Percentiles rank a stretch among this genome's conserved stretches.
These are phyloP conservation scores for Penicillium egyptiacum DNA, from an alignment of 495 filamentous ascomycete species.

Conservation along the genomic window DNA sequence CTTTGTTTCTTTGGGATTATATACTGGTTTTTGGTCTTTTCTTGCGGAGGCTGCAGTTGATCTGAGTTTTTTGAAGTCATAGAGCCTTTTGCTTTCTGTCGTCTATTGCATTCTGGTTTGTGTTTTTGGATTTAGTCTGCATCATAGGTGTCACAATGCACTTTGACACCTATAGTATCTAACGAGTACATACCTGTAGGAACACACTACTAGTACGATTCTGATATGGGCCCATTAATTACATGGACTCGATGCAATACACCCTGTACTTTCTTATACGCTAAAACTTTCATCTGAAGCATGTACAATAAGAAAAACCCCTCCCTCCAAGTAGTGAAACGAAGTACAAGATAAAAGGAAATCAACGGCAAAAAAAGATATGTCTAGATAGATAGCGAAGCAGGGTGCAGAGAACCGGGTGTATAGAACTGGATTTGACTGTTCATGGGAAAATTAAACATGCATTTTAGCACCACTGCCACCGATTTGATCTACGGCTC, in stretches of 20 bases:
- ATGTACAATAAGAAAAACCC: slow-evolving; percentile 25
- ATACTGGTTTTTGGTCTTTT: background rate
- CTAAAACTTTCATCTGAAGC: slow-evolving; percentile 26
- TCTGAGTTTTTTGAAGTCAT: background rate
- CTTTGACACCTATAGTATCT: background rate
- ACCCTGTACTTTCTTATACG: background rate
- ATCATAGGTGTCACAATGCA: background rate
- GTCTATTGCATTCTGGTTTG: background rate
- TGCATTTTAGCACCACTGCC: slow-evolving; percentile 17
- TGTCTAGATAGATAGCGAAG: slow-evolving; percentile 14
- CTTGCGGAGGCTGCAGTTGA: background rate
- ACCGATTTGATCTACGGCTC: slow-evolving; percentile 56
- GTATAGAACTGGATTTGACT: slow-evolving; percentile 21
- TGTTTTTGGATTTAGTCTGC: background rate
- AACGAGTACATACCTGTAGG: background rate
- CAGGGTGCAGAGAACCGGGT: slow-evolving; percentile 8
- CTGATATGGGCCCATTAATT: background rate
- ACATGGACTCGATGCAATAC: background rate
- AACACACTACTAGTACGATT: background rate
- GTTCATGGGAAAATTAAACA: slow-evolving; percentile 24
- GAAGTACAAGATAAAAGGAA: background rate
- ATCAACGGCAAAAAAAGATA: slow-evolving; percentile 11
- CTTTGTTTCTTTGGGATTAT: background rate
- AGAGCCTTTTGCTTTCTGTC: background rate
- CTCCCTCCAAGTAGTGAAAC: slow-evolving; percentile 5